phyloP scores from a whole-genome alignment of 1,284 basidiomycete genomes.

The Singerocomus inundabilis region DNA sequence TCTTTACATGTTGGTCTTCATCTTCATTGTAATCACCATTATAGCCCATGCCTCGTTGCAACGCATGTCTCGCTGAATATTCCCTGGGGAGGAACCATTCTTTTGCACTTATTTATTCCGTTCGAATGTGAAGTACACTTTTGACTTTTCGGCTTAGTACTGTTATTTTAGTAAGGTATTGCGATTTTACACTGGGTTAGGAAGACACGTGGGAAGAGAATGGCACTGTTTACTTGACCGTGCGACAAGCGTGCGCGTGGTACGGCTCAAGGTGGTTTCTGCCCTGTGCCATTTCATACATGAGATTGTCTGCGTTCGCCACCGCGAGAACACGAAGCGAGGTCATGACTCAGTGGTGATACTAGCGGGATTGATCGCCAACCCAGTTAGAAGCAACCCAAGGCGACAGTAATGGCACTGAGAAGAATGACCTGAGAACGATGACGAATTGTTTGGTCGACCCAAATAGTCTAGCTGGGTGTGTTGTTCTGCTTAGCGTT shows the following conservation, averaged over 20 bases:
- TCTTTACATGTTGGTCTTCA: background rate
- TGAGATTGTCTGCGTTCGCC: background rate
- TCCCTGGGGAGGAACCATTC: background rate
- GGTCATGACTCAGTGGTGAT: background rate
- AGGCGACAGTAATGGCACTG: too few relatives aligned
- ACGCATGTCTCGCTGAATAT: background rate
- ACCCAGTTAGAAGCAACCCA: background rate
- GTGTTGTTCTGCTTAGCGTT: too few relatives aligned
- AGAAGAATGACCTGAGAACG: too few relatives aligned
- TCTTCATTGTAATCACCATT: conserved; percentile 6
- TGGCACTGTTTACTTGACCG: conserved; percentile 1
- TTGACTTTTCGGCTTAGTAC: conserved; percentile 20
- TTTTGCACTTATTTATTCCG: conserved; percentile 13
- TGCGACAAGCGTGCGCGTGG: background rate
- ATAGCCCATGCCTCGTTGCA: conserved; percentile 1
- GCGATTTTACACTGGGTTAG: conserved; percentile 1
- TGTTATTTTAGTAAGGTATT: conserved; percentile 24
- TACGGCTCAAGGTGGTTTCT: background rate
- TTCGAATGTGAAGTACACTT: conserved; percentile 18
- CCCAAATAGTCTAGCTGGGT: too few relatives aligned
- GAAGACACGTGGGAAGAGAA: background rate
- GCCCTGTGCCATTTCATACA: background rate
- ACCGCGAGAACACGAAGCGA: background rate
- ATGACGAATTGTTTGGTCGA: too few relatives aligned
- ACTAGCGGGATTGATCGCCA: background rate